Percentiles rank a stretch among this genome's conserved stretches.
Conservation (phyloP, 2,329 filamentous ascomycete genomes). For the Pseudomassariella vexata region DNA sequence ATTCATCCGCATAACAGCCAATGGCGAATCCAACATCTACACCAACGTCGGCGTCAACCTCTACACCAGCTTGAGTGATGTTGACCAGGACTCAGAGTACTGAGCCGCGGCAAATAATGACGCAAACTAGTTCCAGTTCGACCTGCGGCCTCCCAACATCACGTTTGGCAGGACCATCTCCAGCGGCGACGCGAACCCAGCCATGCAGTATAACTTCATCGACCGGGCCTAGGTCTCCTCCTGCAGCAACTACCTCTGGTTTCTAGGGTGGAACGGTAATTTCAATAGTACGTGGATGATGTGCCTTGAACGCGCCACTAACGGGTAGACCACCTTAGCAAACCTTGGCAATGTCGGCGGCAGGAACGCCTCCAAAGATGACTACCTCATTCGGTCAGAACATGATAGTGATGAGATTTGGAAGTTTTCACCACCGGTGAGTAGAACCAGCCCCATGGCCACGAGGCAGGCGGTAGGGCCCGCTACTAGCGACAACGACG, state of each 20-base stretch:
- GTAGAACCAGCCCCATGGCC: no score
- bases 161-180: not conserved
- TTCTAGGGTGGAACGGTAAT: not conserved
- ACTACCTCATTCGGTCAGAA: not conserved
- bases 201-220: not conserved
- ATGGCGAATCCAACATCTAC: slow-evolving; percentile 5
- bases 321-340: not conserved
- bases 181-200: not conserved
- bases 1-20: slow-evolving; percentile 10
- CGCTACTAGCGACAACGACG: no score
- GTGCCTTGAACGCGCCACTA: not conserved
- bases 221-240: slow-evolving; percentile 3
- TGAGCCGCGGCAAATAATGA: not conserved
- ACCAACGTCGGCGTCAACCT: not conserved
- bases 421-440: no score
- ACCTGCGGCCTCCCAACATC: not conserved
- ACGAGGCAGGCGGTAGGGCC: no score
- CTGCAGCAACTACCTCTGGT: slow-evolving; percentile 1
- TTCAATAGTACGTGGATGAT: not conserved
- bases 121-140: slow-evolving; percentile 1
- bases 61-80: slow-evolving; percentile 4
- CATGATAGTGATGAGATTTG: slow-evolving; percentile 1
- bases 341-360: not conserved
- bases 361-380: not conserved
- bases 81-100: slow-evolving; percentile 3